Base-by-base conservation (phyloP, 441 rosid species). In the Erodium texanum region DNA sequence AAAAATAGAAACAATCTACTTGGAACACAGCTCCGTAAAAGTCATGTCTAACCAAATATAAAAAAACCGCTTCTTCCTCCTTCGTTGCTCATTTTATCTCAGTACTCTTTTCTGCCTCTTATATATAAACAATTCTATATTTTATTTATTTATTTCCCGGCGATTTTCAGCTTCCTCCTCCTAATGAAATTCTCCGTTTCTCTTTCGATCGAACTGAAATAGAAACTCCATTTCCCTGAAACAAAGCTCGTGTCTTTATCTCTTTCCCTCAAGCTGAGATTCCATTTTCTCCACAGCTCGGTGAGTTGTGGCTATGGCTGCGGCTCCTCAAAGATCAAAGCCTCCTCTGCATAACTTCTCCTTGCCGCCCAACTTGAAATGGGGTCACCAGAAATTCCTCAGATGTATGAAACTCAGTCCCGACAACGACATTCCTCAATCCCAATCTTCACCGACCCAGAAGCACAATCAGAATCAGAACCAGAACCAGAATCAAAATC, bases 311-410 rank as follows among this genome's bases (percentile, higher is more conserved):
- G 45, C 45, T 38, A 38, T 38, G 45, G 45, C 45, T 10, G 83
- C 45, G 10, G 45, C 45, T 38, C 45, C 9, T 7, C 10, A 76
- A 34, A 77, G 82, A 82, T 81, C 87, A 50, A 86, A 83, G 65
- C 85, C 80, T 48, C 86, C 45, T 7, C 45, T 86, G 18, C 88
- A 84, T 52, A 82, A 82, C 84, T 84, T 84, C 82, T 75, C 84
- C 62, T 79, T 84, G 43, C 90, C 90, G 38, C 45, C 45, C 11
- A 72, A 72, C 73, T 79, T 84, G 66, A 82, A 79, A 73, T 86
- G 90, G 88, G 88, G 86, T 27, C 72, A 80, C 27, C 88, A 75
- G 69, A 81, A 82, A 73, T 68, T 63, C 69, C 84, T 84, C 72
- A 73, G 77, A 27, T 86, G 88, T 73, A 80, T 84, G 79, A 86